Base-by-base conservation (phyloP, 768 basidiomycete species). In the Mycena epipterygia region DNA sequence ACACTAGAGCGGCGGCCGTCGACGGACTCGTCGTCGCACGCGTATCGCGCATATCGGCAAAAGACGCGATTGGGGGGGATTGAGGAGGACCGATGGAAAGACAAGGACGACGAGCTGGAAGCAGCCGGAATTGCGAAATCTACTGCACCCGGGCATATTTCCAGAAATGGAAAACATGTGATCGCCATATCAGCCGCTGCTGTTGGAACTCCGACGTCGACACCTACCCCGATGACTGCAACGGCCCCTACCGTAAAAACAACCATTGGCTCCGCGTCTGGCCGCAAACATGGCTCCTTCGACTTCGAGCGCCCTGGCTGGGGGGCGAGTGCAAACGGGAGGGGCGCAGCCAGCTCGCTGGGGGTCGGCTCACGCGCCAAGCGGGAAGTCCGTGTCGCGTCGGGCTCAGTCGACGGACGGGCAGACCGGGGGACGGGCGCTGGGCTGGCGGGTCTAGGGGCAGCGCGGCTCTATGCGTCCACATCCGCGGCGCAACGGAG, bases 261-360 rank as follows among this genome's bases (percentile, higher is more conserved):
- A 56, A 62, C 68, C 6, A 39, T 73, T 37, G 55, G 68, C 33
- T 53, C 53, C 17, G 42, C 33, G 7, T 44, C 68, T 3, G 41
- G 59, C 12, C 68, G 72, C 21, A 91, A 91, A 75, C 91, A 91
- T 71, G 91, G 91, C 7, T 91, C 89, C 74, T 93, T 93, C 77
- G 92, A 93, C 75, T 93, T 93, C 73, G 93, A 93, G 79, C 84
- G 91, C 39, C 92, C 92, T 0, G 85, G 88, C 0, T 84, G 85
- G 84, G 81, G 80, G 25, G 70, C 79, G 72, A 83, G 89, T 29
- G 85, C 87, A 2, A n/a, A n/a, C n/a, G 84, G 85, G 6, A 84
- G 84, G 65, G 81, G 78, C 27, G 82, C 81, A 8, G 83, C 82
- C 7, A 77, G 77, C 29, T 79, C 74, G 30, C 76, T 80, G 30